Percentiles rank a stretch among this genome's conserved stretches.
phyloP scores from a whole-genome alignment of 495 filamentous ascomycete genomes.

The Coniosporium apollinis region DNA sequence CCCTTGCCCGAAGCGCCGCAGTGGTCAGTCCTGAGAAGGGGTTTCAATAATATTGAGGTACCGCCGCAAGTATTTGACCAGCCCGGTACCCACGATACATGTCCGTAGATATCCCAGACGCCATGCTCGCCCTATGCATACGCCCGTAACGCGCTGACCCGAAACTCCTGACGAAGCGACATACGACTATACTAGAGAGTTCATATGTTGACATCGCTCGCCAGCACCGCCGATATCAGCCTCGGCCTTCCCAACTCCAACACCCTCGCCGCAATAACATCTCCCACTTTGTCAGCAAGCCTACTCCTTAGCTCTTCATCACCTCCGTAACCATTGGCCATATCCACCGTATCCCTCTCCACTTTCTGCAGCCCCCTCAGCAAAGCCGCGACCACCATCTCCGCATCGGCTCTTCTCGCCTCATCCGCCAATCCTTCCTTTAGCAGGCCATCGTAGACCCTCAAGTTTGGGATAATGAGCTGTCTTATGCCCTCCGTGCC shows the following conservation, averaged over 20 bases:
- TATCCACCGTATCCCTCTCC: slow-evolving; percentile 9
- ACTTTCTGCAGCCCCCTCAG: slow-evolving; percentile 14
- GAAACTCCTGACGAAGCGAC: too few species aligned
- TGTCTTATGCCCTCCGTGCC: slow-evolving; percentile 64
- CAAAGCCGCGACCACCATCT: slow-evolving; percentile 18
- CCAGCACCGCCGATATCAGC: slow-evolving; percentile 16
- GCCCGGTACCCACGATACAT: too few species aligned
- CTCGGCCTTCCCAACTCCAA: slow-evolving; percentile 12
- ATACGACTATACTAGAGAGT: neutral
- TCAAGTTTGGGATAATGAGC: slow-evolving; percentile 66
- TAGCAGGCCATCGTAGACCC: slow-evolving; percentile 55
- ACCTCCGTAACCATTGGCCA: slow-evolving; percentile 16
- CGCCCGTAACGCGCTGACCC: too few species aligned
- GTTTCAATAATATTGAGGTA: too few species aligned
- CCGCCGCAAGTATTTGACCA: too few species aligned
- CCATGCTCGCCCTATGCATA: too few species aligned
- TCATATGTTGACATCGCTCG: slow-evolving; percentile 5
- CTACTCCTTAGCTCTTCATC: slow-evolving; percentile 12
- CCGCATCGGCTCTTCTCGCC: slow-evolving; percentile 11
- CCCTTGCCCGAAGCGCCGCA: too few species aligned
- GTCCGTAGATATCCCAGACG: too few species aligned
- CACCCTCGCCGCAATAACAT: slow-evolving; percentile 17
- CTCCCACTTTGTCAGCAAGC: slow-evolving; percentile 18
- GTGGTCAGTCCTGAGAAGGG: too few species aligned
- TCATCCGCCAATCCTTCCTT: slow-evolving; percentile 34